Evolutionary conservation across 2,329 filamentous ascomycete genomes (phyloP).

Genomic region (Metarhizium album): DNA sequence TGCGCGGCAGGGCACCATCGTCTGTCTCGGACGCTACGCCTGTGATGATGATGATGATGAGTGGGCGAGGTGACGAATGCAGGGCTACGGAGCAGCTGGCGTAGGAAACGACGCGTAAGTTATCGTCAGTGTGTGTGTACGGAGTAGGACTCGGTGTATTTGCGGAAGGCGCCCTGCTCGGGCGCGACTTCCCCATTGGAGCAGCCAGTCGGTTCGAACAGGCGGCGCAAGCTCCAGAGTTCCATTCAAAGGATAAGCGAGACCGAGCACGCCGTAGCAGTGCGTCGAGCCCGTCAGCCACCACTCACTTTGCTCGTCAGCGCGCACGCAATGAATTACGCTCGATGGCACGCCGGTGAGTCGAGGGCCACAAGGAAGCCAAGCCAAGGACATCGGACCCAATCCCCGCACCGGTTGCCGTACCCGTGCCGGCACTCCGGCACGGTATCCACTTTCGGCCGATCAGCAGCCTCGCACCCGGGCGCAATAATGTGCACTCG

Average conservation of each 20-base stretch:
- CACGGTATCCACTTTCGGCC: not conserved
- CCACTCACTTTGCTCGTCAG: not conserved
- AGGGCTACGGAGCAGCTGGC: slow-evolving; percentile 4
- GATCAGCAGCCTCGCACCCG: no score
- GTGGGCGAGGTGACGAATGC: slow-evolving; percentile 2
- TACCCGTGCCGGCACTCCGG: not conserved
- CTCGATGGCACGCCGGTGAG: not conserved
- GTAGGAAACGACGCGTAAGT: not conserved
- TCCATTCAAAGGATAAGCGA: no score
- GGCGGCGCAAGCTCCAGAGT: no score
- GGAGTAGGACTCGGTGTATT: not conserved
- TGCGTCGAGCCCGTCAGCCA: not conserved
- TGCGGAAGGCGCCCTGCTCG: not conserved
- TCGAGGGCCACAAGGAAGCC: not conserved
- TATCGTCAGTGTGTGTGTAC: not conserved
- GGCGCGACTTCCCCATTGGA: not conserved
- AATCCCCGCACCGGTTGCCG: not conserved
- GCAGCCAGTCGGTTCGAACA: not conserved
- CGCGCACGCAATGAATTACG: not conserved
- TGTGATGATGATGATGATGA: slow-evolving; percentile 14
- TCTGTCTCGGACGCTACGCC: slow-evolving; percentile 17
- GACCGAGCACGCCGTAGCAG: no score
- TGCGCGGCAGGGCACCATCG: slow-evolving; percentile 4
- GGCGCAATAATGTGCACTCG: no score
- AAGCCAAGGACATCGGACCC: not conserved